These are phyloP conservation scores for Strobilomyces confusus DNA, from an alignment of 768 basidiomycete genomes.

Conservation along the genomic window DNA sequence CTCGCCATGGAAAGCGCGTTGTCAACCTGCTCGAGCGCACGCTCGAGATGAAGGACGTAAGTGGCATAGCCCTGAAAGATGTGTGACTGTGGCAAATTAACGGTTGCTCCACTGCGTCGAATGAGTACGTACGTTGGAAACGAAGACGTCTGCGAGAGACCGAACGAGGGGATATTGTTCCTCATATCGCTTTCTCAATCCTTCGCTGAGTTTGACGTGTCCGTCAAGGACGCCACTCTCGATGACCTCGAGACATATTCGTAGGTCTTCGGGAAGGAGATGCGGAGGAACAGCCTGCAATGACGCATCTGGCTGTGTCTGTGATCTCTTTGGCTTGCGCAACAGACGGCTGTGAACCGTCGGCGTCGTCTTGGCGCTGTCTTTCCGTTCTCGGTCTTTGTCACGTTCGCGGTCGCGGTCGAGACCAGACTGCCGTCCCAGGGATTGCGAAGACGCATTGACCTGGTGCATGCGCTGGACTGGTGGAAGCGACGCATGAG, in stretches of 20 bases:
- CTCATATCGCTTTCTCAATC: slow-evolving; percentile 85
- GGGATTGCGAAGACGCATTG: slow-evolving; percentile 65
- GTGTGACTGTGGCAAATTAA: slow-evolving; percentile 60
- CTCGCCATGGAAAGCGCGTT: slow-evolving; percentile 61
- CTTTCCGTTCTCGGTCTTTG: slow-evolving; percentile 48
- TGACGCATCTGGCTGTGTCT: slow-evolving; percentile 44
- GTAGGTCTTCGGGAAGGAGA: slow-evolving; percentile 83
- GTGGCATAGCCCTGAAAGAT: slow-evolving; percentile 92
- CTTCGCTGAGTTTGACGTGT: slow-evolving; percentile 80
- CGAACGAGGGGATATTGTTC: slow-evolving; percentile 94
- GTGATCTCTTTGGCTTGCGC: slow-evolving; percentile 66
- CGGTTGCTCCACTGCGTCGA: slow-evolving; percentile 4
- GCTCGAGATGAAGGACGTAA: slow-evolving; percentile 92
- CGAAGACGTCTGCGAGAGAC: slow-evolving; percentile 93
- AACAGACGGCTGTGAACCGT: slow-evolving; percentile 45
- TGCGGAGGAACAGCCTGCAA: slow-evolving; percentile 61
- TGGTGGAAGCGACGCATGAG: slow-evolving; percentile 74
- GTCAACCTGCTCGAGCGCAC: slow-evolving; percentile 85
- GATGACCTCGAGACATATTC: slow-evolving; percentile 81
- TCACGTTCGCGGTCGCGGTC: slow-evolving; percentile 36
- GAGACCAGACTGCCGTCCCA: slow-evolving; percentile 66
- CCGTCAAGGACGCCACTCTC: slow-evolving; percentile 86
- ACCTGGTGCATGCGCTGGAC: slow-evolving; percentile 49
- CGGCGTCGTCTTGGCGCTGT: slow-evolving; percentile 35
- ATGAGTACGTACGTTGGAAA: slow-evolving; percentile 71